Conservation (phyloP, 768 basidiomycete genomes). For the Botryobasidium botryosum region DNA sequence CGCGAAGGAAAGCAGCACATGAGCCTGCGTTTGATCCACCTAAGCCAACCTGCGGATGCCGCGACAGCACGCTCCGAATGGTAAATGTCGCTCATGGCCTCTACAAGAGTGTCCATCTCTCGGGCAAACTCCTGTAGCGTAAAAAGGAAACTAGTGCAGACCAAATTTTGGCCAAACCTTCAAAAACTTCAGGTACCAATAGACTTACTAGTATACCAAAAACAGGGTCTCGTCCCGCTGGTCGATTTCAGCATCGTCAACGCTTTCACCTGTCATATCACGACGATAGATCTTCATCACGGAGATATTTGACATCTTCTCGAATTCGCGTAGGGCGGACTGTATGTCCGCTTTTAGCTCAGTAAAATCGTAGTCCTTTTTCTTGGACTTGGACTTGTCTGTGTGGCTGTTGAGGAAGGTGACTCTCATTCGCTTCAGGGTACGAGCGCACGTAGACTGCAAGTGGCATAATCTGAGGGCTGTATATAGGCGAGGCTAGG, state of each 20-base stretch:
- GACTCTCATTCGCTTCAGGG: constrained; percentile 49
- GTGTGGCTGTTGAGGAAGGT: constrained; percentile 15
- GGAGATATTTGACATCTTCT: constrained; percentile 71
- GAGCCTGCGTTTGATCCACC: too few species aligned
- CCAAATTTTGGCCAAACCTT: not conserved
- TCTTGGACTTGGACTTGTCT: constrained; percentile 18
- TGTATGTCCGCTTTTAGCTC: constrained; percentile 50
- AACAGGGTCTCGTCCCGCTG: constrained; percentile 73
- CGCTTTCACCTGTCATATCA: not conserved
- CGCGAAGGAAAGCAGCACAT: too few species aligned
- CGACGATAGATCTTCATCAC: constrained; percentile 49
- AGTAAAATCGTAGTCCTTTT: constrained; percentile 37
- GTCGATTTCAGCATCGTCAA: not conserved
- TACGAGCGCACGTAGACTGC: constrained; percentile 42
- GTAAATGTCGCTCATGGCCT: constrained; percentile 69
- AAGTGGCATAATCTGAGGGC: not conserved
- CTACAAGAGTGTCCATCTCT: constrained; percentile 66
- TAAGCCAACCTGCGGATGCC: too few species aligned
- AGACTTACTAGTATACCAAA: constrained; percentile 77
- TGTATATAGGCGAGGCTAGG: not conserved
- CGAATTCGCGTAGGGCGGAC: constrained; percentile 52
- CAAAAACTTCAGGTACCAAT: not conserved
- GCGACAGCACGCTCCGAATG: constrained; percentile 38
- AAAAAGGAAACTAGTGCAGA: constrained; percentile 65
- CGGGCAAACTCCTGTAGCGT: constrained; percentile 86